Percentiles rank a stretch among this genome's conserved stretches.
phyloP scores from a whole-genome alignment of 257 asterid species.

The Hygrophila difformis region DNA sequence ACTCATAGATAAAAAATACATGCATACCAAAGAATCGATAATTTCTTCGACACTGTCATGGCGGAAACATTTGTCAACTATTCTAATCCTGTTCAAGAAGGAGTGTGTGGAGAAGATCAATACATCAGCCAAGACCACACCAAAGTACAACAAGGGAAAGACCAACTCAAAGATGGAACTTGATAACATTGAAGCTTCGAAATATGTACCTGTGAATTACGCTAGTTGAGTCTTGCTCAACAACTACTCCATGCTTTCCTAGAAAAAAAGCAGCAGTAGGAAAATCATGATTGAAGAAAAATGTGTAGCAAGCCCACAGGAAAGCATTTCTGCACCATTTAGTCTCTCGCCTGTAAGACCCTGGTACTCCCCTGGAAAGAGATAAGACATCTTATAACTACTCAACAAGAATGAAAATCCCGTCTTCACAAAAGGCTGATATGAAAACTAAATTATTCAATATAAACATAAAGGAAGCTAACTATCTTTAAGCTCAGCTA shows the following conservation, averaged over 20 bases:
- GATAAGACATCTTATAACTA: slow-evolving; percentile 10
- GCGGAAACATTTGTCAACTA: slow-evolving; percentile 80
- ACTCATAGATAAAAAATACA: too few relatives aligned
- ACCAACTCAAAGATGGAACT: not conserved
- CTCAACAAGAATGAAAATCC: not conserved
- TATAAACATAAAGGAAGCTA: too few relatives aligned
- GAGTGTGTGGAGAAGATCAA: not conserved
- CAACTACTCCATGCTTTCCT: slow-evolving; percentile 51
- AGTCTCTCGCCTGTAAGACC: slow-evolving; percentile 84
- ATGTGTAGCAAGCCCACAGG: slow-evolving; percentile 97
- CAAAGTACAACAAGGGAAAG: not conserved
- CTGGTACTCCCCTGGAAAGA: slow-evolving; percentile 76
- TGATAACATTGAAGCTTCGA: not conserved
- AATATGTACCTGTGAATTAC: slow-evolving; percentile 52
- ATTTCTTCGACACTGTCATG: slow-evolving; percentile 88
- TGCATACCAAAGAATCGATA: slow-evolving; percentile 73
- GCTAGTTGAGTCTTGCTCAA: slow-evolving; percentile 55
- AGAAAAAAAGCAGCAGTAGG: slow-evolving; percentile 32
- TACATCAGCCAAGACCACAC: not conserved
- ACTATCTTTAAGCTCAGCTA: too few relatives aligned
- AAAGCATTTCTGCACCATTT: slow-evolving; percentile 76
- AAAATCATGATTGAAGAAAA: slow-evolving; percentile 43
- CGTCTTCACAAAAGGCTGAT: too few relatives aligned
- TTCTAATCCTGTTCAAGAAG: slow-evolving; percentile 45
- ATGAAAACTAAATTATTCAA: too few relatives aligned